Conservation (phyloP, 2,329 filamentous ascomycete species). For the Aspergillus fumigatus region DNA sequence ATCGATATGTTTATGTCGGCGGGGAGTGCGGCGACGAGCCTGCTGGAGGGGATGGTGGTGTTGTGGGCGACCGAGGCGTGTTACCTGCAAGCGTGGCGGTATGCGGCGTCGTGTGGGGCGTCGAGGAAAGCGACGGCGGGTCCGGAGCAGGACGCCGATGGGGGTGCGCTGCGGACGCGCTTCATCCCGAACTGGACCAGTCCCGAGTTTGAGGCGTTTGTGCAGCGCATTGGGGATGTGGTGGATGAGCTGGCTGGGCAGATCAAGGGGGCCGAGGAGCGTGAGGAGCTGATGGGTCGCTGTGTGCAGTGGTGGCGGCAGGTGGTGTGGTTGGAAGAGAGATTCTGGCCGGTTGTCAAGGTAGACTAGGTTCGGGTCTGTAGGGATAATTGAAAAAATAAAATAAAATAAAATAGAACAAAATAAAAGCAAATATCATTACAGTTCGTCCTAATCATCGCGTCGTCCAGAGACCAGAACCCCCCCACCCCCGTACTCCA, state of each 20-base stretch:
- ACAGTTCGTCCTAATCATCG: background rate
- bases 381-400: background rate
- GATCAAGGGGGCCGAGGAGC: conserved; percentile 33
- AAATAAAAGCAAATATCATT: background rate
- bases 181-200: conserved; percentile 69
- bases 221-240: conserved; percentile 50
- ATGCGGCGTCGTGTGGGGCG: conserved; percentile 33
- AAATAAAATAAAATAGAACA: too few relatives aligned
- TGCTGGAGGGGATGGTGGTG: conserved; percentile 67
- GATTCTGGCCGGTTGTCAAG: conserved; percentile 53
- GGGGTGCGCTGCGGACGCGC: conserved; percentile 58
- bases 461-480: background rate
- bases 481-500: background rate
- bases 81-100: conserved; percentile 58
- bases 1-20: conserved; percentile 58
- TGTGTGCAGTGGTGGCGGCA: conserved; percentile 47
- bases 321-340: conserved; percentile 52
- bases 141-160: conserved; percentile 52
- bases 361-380: background rate
- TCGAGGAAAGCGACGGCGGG: conserved; percentile 7
- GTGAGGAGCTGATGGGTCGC: conserved; percentile 38
- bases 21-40: conserved; percentile 45
- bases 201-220: conserved; percentile 56
- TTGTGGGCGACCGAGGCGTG: conserved; percentile 71
- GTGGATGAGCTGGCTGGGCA: conserved; percentile 51